Base-by-base conservation (phyloP, 352 stramenopile species). In the Pythium utonaiense region DNA sequence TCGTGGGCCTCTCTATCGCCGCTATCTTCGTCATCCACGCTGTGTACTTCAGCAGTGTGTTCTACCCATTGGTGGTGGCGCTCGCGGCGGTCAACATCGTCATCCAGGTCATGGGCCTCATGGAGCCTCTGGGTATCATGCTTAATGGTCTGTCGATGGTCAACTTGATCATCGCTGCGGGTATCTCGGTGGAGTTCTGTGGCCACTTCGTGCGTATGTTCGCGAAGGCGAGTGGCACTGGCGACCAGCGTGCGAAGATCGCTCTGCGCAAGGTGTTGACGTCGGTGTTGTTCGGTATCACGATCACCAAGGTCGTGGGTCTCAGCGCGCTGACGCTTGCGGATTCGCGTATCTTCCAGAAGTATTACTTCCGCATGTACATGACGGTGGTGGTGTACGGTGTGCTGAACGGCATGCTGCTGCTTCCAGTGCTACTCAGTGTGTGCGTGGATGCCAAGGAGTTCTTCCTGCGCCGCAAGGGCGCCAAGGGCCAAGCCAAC, bases 281-380 rank as follows among this genome's bases (percentile, higher is more conserved):
- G 42, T 77, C 64, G 9, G 82, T 96, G 33, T 60, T 96, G 33
- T 91, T 84, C 27, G 86, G 88, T 42, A 95, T 96, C 57, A 96
- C 88, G 22, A 74, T 96, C 58, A 95, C 86, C 21, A 96, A 95
- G 61, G 50, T 94, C 40, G 82, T 93, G 6, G 88, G 86, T 45
- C 66, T 96, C 22, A 84, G 77, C 42, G 82, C 92, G 13, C 58
- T 96, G 40, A 86, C 80, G 22, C 78, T 96, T 21, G 87, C 89
- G 21, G 69, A 87, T 42, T 91, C 76, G 64, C 80, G 84, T 24
- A 74, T 96, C 53, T 96, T 96, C 64, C 84, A 89, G 60, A 86
- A 95, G 61, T 96, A 96, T 66, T 96, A 93, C 70, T 96, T 95
- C 69, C 79, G 87, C 53, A 96, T 96, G 87, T 96, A 96, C 73